Evolutionary conservation across 2,329 filamentous ascomycete species (phyloP), one percentile per base, ranked within the genome.

Genomic region (Aspergillus glaucus): DNA sequence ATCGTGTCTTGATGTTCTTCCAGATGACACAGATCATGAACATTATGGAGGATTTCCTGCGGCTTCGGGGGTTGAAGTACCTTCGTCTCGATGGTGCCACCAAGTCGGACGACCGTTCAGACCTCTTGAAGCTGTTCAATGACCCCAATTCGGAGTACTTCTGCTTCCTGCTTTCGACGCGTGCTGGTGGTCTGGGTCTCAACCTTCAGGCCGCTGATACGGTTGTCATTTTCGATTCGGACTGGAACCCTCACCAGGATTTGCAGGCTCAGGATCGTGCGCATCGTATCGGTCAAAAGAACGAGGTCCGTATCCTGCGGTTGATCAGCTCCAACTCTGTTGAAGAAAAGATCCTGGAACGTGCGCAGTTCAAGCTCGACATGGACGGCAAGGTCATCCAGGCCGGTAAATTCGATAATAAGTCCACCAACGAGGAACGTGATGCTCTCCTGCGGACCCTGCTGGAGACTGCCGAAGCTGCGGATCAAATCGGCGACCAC

Each of bases 11-110:
- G 68, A 97, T 98, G 87, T 98, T 98, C 80, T 98, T 98, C 79
- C 93, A 98, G 69, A 98, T 98, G 93, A 98, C 93, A 3, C 91
- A 95, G 53, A 98, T 98, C 66, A 98, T 98, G 93, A 95, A 98
- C 72, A 98, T 98, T 63, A 97, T 98, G 93, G 93, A 98, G 62
- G 93, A 98, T 67, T 98, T 95, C 68, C 73, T 98, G 54, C 86
- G 92, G 3, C 86, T 89, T 63, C 82, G 88, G 55, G 86, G 85
- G 43, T 78, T 95, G 58, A 79, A 87, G 62, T 98, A 95, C 66
- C 79, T 98, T 57, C 90, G 93, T 66, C 78, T 98, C 51, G 93
- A 98, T 63, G 93, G 93, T 75, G 93, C 90, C 0, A 98, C 93
- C 42, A 98, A 98, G 69, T 91, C 93, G 1, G 93, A 98, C 63